These are phyloP conservation scores for Xylaria intraflava DNA, from an alignment of 495 filamentous ascomycete species.

Conservation along the genomic window DNA sequence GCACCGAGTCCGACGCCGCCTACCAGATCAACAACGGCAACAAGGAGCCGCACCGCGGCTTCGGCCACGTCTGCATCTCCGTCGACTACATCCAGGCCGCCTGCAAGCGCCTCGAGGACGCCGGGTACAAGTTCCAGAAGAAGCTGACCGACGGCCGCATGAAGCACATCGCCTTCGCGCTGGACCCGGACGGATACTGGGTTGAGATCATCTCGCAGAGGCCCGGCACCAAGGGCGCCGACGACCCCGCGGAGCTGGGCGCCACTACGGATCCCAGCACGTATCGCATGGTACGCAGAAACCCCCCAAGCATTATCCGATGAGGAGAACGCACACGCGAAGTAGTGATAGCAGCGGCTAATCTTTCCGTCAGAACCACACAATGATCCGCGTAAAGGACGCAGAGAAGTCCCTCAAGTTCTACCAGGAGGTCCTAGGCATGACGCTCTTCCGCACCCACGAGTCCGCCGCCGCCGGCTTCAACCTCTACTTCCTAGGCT, in stretches of 20 bases:
- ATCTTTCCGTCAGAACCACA: slow-evolving; percentile 62
- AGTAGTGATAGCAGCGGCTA: slow-evolving; percentile 1
- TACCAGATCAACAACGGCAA: slow-evolving; percentile 88
- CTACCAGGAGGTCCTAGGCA: slow-evolving; percentile 86
- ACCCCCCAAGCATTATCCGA: not conserved
- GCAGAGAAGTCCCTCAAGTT: slow-evolving; percentile 76
- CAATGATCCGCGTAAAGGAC: slow-evolving; percentile 95
- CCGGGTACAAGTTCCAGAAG: slow-evolving; percentile 92
- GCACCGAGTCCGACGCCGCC: slow-evolving; percentile 77
- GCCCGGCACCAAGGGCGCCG: slow-evolving; percentile 20
- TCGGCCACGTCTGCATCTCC: slow-evolving; percentile 81
- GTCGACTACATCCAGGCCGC: slow-evolving; percentile 89
- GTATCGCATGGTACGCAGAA: slow-evolving; percentile 37
- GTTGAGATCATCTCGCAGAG: slow-evolving; percentile 59
- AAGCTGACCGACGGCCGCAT: slow-evolving; percentile 82
- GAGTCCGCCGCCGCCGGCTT: slow-evolving; percentile 68
- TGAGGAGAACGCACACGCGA: not conserved
- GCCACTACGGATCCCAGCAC: slow-evolving; percentile 33
- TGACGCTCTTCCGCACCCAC: slow-evolving; percentile 66
- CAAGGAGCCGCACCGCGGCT: slow-evolving; percentile 75
- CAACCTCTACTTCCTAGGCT: slow-evolving; percentile 91
- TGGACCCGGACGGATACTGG: slow-evolving; percentile 95
- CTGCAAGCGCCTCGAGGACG: slow-evolving; percentile 80
- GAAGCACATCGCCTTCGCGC: slow-evolving; percentile 81
- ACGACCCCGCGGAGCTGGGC: slow-evolving; percentile 30